These are phyloP conservation scores for Penicillium sp. DNA, from an alignment of 2,329 filamentous ascomycete species.

Conservation along the genomic window DNA sequence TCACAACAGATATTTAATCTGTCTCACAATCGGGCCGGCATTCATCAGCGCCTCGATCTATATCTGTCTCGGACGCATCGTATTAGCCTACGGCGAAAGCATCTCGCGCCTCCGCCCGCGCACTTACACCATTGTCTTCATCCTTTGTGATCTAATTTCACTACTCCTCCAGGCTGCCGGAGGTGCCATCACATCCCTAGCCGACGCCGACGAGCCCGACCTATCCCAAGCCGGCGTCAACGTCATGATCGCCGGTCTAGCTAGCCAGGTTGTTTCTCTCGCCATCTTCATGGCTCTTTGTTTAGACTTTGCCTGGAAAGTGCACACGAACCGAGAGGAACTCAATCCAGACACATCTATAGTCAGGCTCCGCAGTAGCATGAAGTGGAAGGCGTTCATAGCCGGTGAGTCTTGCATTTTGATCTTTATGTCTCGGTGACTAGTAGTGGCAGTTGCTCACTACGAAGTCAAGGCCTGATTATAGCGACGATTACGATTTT, in stretches of 20 bases:
- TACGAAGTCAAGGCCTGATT: background rate
- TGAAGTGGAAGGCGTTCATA: background rate
- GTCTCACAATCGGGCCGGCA: background rate
- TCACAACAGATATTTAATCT: background rate
- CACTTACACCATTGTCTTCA: constrained; percentile 49
- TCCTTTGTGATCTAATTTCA: constrained; percentile 60
- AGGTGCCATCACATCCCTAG: constrained; percentile 52
- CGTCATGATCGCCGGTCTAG: constrained; percentile 63
- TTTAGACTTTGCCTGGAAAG: background rate
- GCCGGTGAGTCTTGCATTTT: background rate
- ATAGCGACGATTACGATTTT: constrained; percentile 34
- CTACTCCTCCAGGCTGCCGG: constrained; percentile 59
- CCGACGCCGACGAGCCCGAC: constrained; percentile 29
- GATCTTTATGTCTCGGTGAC: background rate
- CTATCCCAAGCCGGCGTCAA: constrained; percentile 49
- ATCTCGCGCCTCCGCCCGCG: constrained; percentile 34
- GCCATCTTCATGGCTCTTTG: constrained; percentile 46
- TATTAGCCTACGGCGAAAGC: background rate
- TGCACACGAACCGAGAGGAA: background rate
- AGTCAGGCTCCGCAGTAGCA: background rate
- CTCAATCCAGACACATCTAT: background rate
- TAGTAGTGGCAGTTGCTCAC: background rate
- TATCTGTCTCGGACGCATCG: background rate
- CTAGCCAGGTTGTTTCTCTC: constrained; percentile 59
- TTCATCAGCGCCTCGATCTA: background rate